Evolutionary conservation across 306 rosid species (phyloP), one percentile per base, ranked within the genome.

Genomic region (Medicago ruthenica): DNA sequence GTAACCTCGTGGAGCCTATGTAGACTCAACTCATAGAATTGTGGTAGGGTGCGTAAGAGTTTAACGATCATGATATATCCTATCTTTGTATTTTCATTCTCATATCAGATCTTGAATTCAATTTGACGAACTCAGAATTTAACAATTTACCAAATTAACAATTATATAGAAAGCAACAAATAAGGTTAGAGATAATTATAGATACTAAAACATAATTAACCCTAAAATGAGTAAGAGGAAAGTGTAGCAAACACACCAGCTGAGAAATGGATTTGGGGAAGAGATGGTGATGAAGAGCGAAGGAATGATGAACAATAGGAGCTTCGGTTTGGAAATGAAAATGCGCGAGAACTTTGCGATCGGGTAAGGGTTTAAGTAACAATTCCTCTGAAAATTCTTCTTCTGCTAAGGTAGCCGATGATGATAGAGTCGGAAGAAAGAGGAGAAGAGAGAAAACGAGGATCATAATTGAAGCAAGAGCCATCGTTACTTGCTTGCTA

Each of bases 211-310:
- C 34, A 55, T 5, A 20, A 57, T 11, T 21, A 58, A 58, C 63
- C 60, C 14, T 54, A 54, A 58, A 58, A 59, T 22, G 2, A 21
- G 4, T 5, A 27, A 21, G 64, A 71, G 17, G 21, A n/a, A n/a
- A 64, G 70, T 15, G 48, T 7, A 36, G 8, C 1, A 42, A 6
- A 80, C 73, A 37, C 75, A 94, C 97, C 97, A 95, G 86, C 78
- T 95, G 97, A 82, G 99, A 85, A 27, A 95, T 85, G 50, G 96
- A 90, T 88, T 95, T 95, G 45, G 99, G 97, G 79, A 95, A 95
- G 59, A 95, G 85, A n/a, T 87, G 97, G 79, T 95, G 97, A 74
- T 95, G 96, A 80, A 81, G 93, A 17, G 92, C 91, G 81, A 85
- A 76, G 58, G 91, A 82, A 58, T 80, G 73, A 34, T 78, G 81